phyloP scores from a whole-genome alignment of 2,329 filamentous ascomycete species.

The Penicillium sp. region DNA sequence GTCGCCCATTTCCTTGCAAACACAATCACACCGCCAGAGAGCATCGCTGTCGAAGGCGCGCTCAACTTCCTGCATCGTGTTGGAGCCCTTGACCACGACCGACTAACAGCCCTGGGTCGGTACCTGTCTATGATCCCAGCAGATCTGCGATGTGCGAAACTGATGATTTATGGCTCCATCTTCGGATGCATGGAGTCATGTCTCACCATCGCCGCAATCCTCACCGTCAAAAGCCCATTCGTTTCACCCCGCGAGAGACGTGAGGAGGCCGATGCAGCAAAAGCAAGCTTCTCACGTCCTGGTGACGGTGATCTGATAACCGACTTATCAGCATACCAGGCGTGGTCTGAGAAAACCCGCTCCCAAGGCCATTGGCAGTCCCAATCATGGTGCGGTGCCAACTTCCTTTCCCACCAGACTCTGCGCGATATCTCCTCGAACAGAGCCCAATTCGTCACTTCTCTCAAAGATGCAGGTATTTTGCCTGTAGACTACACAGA shows the following conservation, averaged over 20 bases:
- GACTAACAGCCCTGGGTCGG: constrained; percentile 83
- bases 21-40: constrained; percentile 85
- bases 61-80: constrained; percentile 76
- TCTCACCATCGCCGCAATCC: constrained; percentile 82
- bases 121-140: constrained; percentile 95
- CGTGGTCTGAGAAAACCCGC: constrained; percentile 69
- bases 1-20: constrained; percentile 77
- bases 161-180: constrained; percentile 92
- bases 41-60: constrained; percentile 80
- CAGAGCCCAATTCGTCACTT: constrained; percentile 77
- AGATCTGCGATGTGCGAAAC: constrained; percentile 86
- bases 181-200: constrained; percentile 90
- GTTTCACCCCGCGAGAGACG: constrained; percentile 78
- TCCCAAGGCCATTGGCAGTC: constrained; percentile 46
- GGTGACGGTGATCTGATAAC: constrained; percentile 86
- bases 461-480: constrained; percentile 83
- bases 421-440: constrained; percentile 87
- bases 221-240: constrained; percentile 88
- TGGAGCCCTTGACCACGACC: constrained; percentile 81
- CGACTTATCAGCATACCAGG: constrained; percentile 77
- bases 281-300: constrained; percentile 64
- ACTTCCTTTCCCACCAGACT: constrained; percentile 80
- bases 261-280: constrained; percentile 75
- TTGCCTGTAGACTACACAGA: constrained; percentile 54
- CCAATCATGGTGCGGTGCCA: constrained; percentile 75